Evolutionary conservation across 2,329 filamentous ascomycete species (phyloP).

Genomic region (Trichoderma asperellum): DNA sequence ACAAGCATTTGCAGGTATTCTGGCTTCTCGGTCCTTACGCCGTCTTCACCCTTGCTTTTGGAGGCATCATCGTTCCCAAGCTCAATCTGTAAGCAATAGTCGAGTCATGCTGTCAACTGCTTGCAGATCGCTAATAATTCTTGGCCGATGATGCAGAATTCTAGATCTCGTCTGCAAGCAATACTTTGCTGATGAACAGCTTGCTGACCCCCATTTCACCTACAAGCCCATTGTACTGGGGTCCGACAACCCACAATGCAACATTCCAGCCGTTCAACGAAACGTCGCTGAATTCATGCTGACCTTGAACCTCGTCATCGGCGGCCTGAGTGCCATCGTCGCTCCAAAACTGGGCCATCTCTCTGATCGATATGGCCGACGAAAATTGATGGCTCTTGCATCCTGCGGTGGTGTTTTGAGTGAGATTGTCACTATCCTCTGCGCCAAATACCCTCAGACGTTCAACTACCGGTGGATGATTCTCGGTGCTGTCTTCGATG

Average conservation of each 20-base stretch:
- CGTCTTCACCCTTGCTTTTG: slow-evolving; percentile 83
- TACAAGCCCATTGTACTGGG: slow-evolving; percentile 69
- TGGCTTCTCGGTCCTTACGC: slow-evolving; percentile 84
- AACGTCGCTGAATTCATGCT: slow-evolving; percentile 78
- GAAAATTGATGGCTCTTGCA: slow-evolving; percentile 71
- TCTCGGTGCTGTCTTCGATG: slow-evolving; percentile 76
- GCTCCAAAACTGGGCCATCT: slow-evolving; percentile 82
- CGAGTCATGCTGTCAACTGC: background rate
- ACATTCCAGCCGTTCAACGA: slow-evolving; percentile 75
- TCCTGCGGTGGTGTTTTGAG: slow-evolving; percentile 73
- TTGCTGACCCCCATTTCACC: slow-evolving; percentile 60
- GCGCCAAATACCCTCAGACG: slow-evolving; percentile 72
- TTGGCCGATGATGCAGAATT: slow-evolving; percentile 54
- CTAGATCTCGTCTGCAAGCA: slow-evolving; percentile 80
- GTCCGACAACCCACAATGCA: slow-evolving; percentile 77
- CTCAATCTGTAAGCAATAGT: slow-evolving; percentile 67
- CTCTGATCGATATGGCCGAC: slow-evolving; percentile 85
- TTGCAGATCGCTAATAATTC: background rate
- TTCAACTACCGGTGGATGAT: slow-evolving; percentile 80
- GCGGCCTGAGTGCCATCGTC: slow-evolving; percentile 76
- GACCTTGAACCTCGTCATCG: slow-evolving; percentile 72
- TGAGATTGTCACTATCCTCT: slow-evolving; percentile 78
- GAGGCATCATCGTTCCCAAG: slow-evolving; percentile 82
- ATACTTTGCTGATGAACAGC: slow-evolving; percentile 73
- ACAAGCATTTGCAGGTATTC: slow-evolving; percentile 60